Conservation (phyloP, 306 rosid genomes). For the Mimosa pudica region DNA sequence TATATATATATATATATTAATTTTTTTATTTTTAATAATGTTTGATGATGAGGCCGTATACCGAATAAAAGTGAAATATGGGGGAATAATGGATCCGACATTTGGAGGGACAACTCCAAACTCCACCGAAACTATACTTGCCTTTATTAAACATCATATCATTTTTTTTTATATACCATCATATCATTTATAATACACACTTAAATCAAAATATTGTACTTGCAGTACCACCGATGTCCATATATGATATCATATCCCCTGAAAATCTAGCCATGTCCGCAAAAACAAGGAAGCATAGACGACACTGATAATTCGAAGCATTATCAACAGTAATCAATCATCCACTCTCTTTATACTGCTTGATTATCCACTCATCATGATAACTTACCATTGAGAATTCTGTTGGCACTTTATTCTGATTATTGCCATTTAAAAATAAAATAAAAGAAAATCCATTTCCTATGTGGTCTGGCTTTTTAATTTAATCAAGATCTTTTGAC, state of each 20-base stretch:
- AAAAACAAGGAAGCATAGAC: background rate
- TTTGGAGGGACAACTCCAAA: constrained; percentile 6
- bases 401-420: too few species aligned
- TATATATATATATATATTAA: too few species aligned
- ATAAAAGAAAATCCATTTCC: too few species aligned
- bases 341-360: too few species aligned
- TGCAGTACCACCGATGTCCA: background rate
- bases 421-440: too few species aligned
- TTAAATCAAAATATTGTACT: background rate
- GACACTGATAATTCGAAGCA: background rate
- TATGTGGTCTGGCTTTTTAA: too few species aligned
- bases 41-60: background rate
- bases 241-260: background rate
- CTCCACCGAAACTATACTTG: background rate
- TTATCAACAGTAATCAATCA: too few species aligned
- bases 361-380: too few species aligned
- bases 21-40: too few species aligned
- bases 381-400: too few species aligned
- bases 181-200: background rate
- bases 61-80: background rate
- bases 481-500: too few species aligned
- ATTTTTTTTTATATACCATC: background rate
- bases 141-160: background rate
- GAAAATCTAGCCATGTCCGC: background rate
- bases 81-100: background rate